Evolutionary conservation across 2,329 filamentous ascomycete species (phyloP).

Genomic region (Botryosphaeria dothidea): DNA sequence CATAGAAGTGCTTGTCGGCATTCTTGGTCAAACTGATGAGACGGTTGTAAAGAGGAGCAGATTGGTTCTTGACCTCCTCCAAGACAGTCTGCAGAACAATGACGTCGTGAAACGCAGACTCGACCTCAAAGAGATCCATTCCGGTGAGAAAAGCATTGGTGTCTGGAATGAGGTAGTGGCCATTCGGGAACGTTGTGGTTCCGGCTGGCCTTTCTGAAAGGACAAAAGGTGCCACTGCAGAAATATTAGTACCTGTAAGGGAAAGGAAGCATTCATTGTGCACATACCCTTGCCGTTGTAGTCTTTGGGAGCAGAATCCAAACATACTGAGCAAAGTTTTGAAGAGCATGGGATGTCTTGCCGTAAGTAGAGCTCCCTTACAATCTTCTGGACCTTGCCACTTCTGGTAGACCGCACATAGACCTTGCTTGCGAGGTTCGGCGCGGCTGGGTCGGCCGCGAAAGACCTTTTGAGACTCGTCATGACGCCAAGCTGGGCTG

Average conservation of each 20-base stretch:
- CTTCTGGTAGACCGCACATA: constrained; percentile 93
- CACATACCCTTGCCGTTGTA: constrained; percentile 70
- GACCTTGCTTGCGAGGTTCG: constrained; percentile 90
- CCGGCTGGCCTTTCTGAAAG: constrained; percentile 86
- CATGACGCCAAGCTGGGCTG: constrained; percentile 40
- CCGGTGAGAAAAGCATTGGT: constrained; percentile 94
- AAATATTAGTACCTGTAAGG: constrained; percentile 14
- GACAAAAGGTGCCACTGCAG: constrained; percentile 75
- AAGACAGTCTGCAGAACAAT: constrained; percentile 93
- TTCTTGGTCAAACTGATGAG: constrained; percentile 88
- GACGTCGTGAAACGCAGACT: constrained; percentile 92
- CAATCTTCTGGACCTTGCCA: constrained; percentile 98
- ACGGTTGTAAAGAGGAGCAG: constrained; percentile 91
- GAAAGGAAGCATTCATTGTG: constrained; percentile 24
- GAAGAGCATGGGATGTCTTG: constrained; percentile 98
- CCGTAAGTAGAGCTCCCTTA: constrained; percentile 91
- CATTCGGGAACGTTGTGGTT: constrained; percentile 77
- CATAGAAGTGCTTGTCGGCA: constrained; percentile 95
- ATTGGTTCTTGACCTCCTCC: constrained; percentile 92
- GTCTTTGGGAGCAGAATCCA: constrained; percentile 73
- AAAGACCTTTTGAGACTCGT: constrained; percentile 63
- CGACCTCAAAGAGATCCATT: constrained; percentile 96
- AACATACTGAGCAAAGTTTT: constrained; percentile 76
- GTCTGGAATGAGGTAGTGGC: constrained; percentile 93
- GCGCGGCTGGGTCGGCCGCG: constrained; percentile 56